Base-by-base conservation (phyloP, 495 filamentous ascomycete genomes). In the Bacidia rubella region DNA sequence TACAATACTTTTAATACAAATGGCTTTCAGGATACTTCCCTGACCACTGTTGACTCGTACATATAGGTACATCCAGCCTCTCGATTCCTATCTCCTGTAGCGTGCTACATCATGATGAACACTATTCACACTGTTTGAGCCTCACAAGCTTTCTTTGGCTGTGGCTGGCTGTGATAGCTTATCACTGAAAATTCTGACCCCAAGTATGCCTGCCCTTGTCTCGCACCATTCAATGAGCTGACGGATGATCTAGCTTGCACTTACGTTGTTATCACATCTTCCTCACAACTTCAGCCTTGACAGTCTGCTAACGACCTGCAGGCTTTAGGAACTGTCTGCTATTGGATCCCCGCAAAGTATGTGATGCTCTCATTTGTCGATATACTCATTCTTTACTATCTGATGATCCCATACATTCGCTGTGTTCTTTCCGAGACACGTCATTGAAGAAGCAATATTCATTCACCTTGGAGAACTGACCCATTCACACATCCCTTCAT, bases 41-140 rank as follows among this genome's bases (percentile, higher is more conserved):
- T 52, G 48, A 21, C 24, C 54, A 42, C 60, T 56, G 27, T 15
- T 35, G 15, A 35, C 29, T 5, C 29, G 15, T 7, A 35, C 15
- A 15, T 35, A 5, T 35, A 35, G 29, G 29, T 35, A 35, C 5
- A 35, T 35, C 22, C 7, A 27, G 26, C 1, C 2, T 22, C 44
- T 21, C 44, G 22, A 15, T 24, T 17, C 24, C 20, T 15, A 15
- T 15, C 29, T 35, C 15, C 29, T 35, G 29, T 35, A 5, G 5
- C 29, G 29, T 15, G 29, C 29, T 67, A 62, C 68, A 70, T 73
- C 59, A 85, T 86, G 83, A 86, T 86, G 77, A 83, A 75, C 69
- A 70, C 70, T 85, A 95, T 95, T 95, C 89, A 95, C 89, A 95
- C 89, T 95, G 86, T 95, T 88, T 90, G 89, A 95, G 78, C 80